Base-by-base conservation (phyloP, 345 rosid species). In the Salix caprea region DNA sequence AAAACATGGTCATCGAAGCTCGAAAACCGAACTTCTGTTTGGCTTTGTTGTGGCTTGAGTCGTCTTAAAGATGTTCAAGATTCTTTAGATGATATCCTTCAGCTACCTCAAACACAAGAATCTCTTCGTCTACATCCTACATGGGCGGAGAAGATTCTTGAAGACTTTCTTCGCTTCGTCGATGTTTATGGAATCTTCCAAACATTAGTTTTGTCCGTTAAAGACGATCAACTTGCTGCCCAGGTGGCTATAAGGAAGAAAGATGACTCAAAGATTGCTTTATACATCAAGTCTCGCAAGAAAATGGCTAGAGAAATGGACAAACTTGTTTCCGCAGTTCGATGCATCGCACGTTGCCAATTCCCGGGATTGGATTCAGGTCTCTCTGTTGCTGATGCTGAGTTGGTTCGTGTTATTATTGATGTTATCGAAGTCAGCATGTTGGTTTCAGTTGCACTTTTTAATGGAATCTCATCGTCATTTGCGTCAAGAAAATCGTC, bases 131-230 rank as follows among this genome's bases (percentile, higher is more conserved):
- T 77, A 24, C 80, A 86, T 23, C 86, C 84, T 39, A 71, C 46
- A 23, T 83, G 82, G 79, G 79, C 86, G 1, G 94, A 90, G 65
- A 83, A 84, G 72, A 86, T 90, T 77, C 87, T 90, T 0, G 88
- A 87, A 36, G 87, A 86, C 65, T 85, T 87, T 68, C 86, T 90
- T 65, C 82, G 75, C 16, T 88, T 90, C 19, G 83, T 87, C 7
- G 94, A 88, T 30, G 88, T 82, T 19, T 88, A 84, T 12, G 94
- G 91, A 34, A 88, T 84, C 77, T 90, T 88, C 84, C 91, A 77
- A 68, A 71, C 84, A 6, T 74, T 80, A 0, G 71, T 83, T 14
- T n/a, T 88, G 37, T 64, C 83, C 0, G 84, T 90, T 52, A 88
- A 83, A 67, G 91, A 87, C 34, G 86, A 82, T 67, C 94, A 87